Conservation (phyloP, 148 eudicot genomes). For the Silene conica region DNA sequence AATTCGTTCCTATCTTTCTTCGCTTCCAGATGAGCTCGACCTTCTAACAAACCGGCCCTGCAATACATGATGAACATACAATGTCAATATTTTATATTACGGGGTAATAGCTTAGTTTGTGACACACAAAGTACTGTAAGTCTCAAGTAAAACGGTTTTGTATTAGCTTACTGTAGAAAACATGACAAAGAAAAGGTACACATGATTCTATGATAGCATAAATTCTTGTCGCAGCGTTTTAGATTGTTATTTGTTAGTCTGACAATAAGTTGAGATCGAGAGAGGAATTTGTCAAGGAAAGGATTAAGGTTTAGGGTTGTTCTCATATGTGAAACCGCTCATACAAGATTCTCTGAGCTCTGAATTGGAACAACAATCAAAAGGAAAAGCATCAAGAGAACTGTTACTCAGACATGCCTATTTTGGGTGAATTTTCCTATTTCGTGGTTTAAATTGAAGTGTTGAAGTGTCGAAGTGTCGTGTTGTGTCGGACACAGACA, state of each 20-base stretch:
- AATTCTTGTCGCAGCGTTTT: background rate
- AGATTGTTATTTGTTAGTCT: background rate
- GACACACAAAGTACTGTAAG: background rate
- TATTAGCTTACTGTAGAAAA: background rate
- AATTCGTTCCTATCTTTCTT: constrained; percentile 21
- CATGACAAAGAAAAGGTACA: background rate
- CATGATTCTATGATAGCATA: background rate
- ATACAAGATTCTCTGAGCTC: background rate
- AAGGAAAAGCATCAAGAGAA: background rate
- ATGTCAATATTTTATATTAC: background rate
- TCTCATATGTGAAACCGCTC: background rate
- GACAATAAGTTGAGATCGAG: background rate
- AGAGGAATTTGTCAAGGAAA: background rate
- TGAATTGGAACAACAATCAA: background rate
- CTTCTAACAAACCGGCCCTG: constrained; percentile 60
- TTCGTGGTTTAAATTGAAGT: too few relatives aligned
- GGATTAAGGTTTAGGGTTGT: background rate
- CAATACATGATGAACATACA: constrained; percentile 11
- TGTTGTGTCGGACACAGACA: too few relatives aligned
- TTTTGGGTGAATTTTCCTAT: too few relatives aligned
- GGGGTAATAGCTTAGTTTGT: background rate
- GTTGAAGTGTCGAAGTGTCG: too few relatives aligned
- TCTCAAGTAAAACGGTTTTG: background rate
- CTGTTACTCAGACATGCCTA: too few relatives aligned
- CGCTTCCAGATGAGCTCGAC: constrained; percentile 46